These are phyloP conservation scores for Trametes villosa DNA, from an alignment of 768 basidiomycete genomes.

Conservation along the genomic window DNA sequence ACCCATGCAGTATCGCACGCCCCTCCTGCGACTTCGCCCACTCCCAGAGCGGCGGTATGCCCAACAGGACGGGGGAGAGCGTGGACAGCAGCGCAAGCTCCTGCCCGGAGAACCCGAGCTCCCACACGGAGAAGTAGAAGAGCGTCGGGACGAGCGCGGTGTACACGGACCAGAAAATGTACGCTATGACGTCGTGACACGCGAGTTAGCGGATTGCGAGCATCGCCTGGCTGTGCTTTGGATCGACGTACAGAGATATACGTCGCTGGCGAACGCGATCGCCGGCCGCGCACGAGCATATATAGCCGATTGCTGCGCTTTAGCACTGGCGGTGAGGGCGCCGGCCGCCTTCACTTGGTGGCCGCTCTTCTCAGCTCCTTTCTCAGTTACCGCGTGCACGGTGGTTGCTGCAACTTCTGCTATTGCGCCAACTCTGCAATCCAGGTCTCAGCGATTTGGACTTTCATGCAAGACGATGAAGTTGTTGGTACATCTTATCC, in stretches of 20 bases:
- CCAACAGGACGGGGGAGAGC: conserved; percentile 69
- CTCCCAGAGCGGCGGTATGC: conserved; percentile 46
- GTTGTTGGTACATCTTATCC: conserved; percentile 50
- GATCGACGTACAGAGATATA: conserved; percentile 61
- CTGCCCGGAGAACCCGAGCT: conserved; percentile 81
- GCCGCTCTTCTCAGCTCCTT: neutral
- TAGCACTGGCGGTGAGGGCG: neutral
- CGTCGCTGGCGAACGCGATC: conserved; percentile 44
- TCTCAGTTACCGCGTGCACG: neutral
- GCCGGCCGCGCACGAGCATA: conserved; percentile 6
- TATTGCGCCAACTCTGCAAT: neutral
- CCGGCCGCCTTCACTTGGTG: neutral
- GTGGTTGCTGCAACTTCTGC: neutral
- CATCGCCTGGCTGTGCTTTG: neutral
- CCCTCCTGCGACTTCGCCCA: conserved; percentile 55
- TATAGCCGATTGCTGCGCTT: neutral
- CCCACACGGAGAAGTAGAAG: conserved; percentile 94
- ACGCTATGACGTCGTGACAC: conserved; percentile 49
- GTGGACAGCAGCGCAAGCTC: conserved; percentile 76
- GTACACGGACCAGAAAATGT: conserved; percentile 82
- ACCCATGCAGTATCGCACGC: conserved; percentile 48
- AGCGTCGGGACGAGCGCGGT: conserved; percentile 79
- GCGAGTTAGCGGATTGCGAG: neutral
- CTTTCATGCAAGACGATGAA: conserved; percentile 46
- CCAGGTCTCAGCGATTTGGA: conserved; percentile 5